phyloP scores from a whole-genome alignment of 805 yeast genomes.

The Kodamaea kaohsiungensis region DNA sequence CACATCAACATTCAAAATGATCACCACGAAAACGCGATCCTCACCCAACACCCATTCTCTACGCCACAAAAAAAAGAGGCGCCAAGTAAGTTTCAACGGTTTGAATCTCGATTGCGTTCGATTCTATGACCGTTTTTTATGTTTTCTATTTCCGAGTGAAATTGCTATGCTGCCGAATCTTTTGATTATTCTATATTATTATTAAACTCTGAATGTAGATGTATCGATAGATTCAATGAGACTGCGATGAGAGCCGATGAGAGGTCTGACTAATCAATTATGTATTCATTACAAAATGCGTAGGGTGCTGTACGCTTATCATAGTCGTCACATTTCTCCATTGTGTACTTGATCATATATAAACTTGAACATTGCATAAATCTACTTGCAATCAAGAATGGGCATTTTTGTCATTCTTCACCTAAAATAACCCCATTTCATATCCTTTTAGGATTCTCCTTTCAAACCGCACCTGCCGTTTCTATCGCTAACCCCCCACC shows the following conservation, averaged over 20 bases:
- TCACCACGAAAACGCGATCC: background rate
- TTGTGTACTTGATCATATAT: too few relatives aligned
- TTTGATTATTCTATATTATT: too few relatives aligned
- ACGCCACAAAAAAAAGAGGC: background rate
- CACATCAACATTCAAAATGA: background rate
- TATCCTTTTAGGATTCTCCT: background rate
- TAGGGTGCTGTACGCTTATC: too few relatives aligned
- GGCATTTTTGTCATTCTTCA: background rate
- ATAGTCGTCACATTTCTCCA: too few relatives aligned
- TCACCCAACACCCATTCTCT: background rate
- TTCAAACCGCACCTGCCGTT: background rate
- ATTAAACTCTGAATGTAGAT: too few relatives aligned
- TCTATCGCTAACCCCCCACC: too few relatives aligned
- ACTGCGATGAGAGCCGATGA: too few relatives aligned
- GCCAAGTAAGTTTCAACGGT: background rate
- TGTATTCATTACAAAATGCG: too few relatives aligned
- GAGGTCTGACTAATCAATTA: too few relatives aligned
- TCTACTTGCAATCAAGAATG: background rate
- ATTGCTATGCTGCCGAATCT: background rate
- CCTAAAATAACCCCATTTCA: background rate
- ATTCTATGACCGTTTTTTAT: background rate
- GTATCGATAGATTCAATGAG: too few relatives aligned
- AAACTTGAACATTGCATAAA: background rate
- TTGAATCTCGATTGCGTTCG: background rate
- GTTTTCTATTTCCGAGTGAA: background rate